These are phyloP conservation scores for Aspergillus haitiensis DNA, from an alignment of 495 filamentous ascomycete genomes.

Conservation along the genomic window DNA sequence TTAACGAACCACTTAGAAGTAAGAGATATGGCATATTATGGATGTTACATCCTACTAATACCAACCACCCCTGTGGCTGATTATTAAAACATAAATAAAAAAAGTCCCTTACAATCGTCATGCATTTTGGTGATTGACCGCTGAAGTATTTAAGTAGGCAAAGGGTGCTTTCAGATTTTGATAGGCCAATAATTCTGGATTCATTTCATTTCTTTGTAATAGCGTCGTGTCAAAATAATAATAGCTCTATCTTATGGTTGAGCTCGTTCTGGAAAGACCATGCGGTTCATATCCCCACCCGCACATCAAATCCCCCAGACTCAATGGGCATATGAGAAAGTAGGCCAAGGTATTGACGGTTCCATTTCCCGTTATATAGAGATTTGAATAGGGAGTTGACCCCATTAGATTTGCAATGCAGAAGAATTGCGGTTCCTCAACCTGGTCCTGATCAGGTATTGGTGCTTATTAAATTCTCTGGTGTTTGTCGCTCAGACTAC, in stretches of 20 bases:
- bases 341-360: background rate
- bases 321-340: background rate
- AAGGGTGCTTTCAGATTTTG: too few species aligned
- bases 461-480: slow-evolving; percentile 16
- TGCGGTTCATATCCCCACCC: background rate
- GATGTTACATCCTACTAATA: too few species aligned
- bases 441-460: slow-evolving; percentile 14
- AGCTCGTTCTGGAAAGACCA: background rate
- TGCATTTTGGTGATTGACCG: too few species aligned
- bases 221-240: too few species aligned
- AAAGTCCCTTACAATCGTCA: too few species aligned
- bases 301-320: background rate
- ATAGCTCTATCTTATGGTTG: too few species aligned
- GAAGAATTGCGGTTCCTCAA: slow-evolving; percentile 3
- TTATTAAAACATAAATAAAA: too few species aligned
- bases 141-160: too few species aligned
- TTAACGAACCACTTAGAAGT: too few species aligned
- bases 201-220: background rate
- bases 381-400: background rate
- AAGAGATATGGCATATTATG: too few species aligned
- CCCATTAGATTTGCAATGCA: background rate
- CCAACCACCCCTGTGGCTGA: too few species aligned
- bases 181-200: background rate
- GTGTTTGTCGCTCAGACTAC: slow-evolving; percentile 16
- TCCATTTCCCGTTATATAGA: background rate